Base-by-base conservation (phyloP, 2,329 filamentous ascomycete species). In the Eutypa lata region DNA sequence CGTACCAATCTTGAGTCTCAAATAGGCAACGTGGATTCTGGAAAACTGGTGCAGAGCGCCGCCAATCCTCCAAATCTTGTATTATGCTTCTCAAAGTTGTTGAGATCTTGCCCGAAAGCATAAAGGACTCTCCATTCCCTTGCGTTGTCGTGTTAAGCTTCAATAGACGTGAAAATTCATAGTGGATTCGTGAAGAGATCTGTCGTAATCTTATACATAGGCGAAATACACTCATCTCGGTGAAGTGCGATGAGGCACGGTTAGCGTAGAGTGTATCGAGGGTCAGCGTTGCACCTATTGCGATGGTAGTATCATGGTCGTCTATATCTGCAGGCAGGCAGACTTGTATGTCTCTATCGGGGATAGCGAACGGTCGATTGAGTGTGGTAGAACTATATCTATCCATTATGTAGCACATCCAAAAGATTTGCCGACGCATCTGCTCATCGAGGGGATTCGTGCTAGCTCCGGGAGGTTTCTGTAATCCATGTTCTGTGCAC, bases 381-480 rank as follows among this genome's bases (percentile, higher is more conserved):
- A 68, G 53, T 5, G 63, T 60, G 31, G 65, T 68, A 2, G 64
- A 69, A 4, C 67, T 57, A 31, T 66, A 61, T 24, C 67, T 61
- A 53, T 69, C 67, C 7, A 69, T 58, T 42, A 54, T 64, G 51
- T 69, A 69, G 44, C 63, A 64, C 5, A 59, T 58, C 67, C 67
- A 68, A 47, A 69, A 69, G 3, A 68, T 54, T 13, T 65, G 58
- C 43, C 64, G 65, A 14, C 62, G 49, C 53, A 65, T 60, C 37
- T 62, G 61, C 31, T 57, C 53, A 31, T 64, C 62, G 21, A 63
- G 48, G 13, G 49, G 31, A 14, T 35, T 14, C 14, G 31, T 8
- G 7, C 8, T 8, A 14, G 31, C 31, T 35, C 14, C 31, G 14
- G 31, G 14, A 7, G 31, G 8, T 35, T 35, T 24, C 13, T 49